Conservation (phyloP, 2,329 filamentous ascomycete species). For the Fusarium virguliforme region DNA sequence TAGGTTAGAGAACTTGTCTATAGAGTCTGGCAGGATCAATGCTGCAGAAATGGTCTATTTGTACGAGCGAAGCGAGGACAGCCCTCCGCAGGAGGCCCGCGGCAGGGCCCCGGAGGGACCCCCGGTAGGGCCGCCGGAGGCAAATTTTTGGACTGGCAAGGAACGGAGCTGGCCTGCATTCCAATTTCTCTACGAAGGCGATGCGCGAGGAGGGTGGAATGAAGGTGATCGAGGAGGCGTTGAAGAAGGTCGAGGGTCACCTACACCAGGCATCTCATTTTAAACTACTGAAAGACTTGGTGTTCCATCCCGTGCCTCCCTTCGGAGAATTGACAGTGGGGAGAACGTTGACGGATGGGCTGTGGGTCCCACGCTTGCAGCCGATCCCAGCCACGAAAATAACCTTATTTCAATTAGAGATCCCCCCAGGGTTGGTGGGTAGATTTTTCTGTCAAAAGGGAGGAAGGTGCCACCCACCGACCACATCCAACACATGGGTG, state of each 20-base stretch:
- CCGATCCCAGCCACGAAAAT: neutral
- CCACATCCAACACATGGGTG: too few species aligned
- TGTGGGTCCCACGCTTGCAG: neutral
- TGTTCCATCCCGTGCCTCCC: neutral
- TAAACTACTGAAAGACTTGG: too few species aligned
- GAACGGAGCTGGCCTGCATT: slow-evolving; percentile 94
- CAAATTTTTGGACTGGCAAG: slow-evolving; percentile 62
- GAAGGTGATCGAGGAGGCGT: slow-evolving; percentile 90
- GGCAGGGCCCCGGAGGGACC: neutral
- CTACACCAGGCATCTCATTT: too few species aligned
- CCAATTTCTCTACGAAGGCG: slow-evolving; percentile 91
- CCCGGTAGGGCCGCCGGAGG: neutral
- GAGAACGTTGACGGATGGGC: neutral
- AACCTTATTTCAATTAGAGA: slow-evolving; percentile 6
- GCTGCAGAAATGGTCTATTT: too few species aligned
- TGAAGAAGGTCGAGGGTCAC: slow-evolving; percentile 81
- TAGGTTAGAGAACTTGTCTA: too few species aligned
- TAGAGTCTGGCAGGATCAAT: too few species aligned
- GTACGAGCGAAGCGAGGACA: neutral
- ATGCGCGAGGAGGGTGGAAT: slow-evolving; percentile 95
- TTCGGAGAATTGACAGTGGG: neutral
- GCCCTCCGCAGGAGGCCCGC: neutral
- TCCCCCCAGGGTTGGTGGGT: neutral
- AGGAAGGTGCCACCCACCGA: neutral
- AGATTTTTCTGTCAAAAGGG: neutral